Percentiles rank a stretch among this genome's conserved stretches.
Evolutionary conservation across 306 rosid species (phyloP).

Genomic region (Argentina anserina): DNA sequence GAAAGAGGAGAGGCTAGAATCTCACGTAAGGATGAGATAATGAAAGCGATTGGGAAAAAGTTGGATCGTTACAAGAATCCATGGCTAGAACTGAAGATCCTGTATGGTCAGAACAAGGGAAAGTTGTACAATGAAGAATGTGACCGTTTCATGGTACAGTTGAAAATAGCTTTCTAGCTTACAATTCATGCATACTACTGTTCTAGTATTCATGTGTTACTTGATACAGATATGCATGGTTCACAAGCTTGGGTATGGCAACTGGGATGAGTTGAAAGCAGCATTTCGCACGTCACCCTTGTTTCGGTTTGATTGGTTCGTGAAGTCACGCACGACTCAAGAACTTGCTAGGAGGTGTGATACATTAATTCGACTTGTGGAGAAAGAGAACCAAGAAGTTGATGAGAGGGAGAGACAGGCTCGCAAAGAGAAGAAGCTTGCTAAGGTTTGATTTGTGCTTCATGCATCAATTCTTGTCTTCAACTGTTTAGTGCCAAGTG

Average conservation of each 20-base stretch:
- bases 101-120: conserved; percentile 97
- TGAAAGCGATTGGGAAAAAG: conserved; percentile 98
- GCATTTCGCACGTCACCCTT: conserved; percentile 94
- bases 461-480: not conserved
- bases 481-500: not conserved
- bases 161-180: not conserved
- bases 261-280: conserved; percentile 98
- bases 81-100: conserved; percentile 95
- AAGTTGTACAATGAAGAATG: conserved; percentile 98
- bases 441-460: conserved; percentile 53
- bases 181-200: not conserved
- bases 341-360: conserved; percentile 98
- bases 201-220: conserved; percentile 1
- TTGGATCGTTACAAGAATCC: conserved; percentile 98
- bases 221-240: conserved; percentile 81
- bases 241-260: conserved; percentile 98
- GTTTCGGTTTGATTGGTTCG: conserved; percentile 99
- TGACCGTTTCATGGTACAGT: conserved; percentile 88
- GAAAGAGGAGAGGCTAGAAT: conserved; percentile 99
- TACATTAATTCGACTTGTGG: conserved; percentile 86
- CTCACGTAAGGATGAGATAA: conserved; percentile 94
- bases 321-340: conserved; percentile 97
- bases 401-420: conserved; percentile 99
- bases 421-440: conserved; percentile 97
- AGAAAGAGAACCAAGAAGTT: conserved; percentile 96